phyloP scores from a whole-genome alignment of 768 basidiomycete genomes.

The Rhodosporidiobolus sp. region DNA sequence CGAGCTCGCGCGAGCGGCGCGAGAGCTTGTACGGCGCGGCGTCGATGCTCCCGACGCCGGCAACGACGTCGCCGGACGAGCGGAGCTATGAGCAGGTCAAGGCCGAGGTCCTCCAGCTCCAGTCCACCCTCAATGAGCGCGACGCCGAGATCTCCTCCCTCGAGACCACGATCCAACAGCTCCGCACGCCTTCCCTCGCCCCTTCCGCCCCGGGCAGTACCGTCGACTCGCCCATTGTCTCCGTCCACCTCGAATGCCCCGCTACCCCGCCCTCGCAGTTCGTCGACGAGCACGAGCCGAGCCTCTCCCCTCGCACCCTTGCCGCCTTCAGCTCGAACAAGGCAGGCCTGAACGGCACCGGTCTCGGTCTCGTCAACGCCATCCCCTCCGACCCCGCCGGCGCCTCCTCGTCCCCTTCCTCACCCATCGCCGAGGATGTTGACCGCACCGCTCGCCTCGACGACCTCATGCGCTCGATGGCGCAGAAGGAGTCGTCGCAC shows the following conservation, averaged over 20 bases:
- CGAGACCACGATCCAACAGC: conserved; percentile 26
- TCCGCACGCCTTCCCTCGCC: conserved; percentile 1
- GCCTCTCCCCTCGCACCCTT: conserved; percentile 67
- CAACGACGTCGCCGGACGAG: conserved; percentile 56
- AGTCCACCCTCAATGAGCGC: conserved; percentile 83
- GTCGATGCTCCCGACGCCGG: conserved; percentile 50
- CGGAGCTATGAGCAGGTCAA: conserved; percentile 81
- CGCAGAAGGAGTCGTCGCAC: conserved; percentile 89
- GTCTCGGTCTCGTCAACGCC: conserved; percentile 38
- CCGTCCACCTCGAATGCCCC: conserved; percentile 11
- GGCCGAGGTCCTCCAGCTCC: conserved; percentile 91
- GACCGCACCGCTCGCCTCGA: conserved; percentile 59
- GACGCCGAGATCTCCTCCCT: conserved; percentile 71
- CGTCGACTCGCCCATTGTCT: neutral
- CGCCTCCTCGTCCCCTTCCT: neutral
- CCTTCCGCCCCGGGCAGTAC: neutral
- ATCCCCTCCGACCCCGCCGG: neutral
- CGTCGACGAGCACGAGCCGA: conserved; percentile 9
- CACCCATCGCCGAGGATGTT: conserved; percentile 24
- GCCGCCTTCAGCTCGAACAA: conserved; percentile 72
- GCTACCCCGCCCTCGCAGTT: neutral
- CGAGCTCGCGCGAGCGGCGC: conserved; percentile 26
- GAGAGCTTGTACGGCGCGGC: conserved; percentile 60
- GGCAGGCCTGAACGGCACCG: conserved; percentile 57
- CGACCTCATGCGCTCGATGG: conserved; percentile 97